These are phyloP conservation scores for Diaporthe ampelina DNA, from an alignment of 2,329 filamentous ascomycete species.

Conservation along the genomic window DNA sequence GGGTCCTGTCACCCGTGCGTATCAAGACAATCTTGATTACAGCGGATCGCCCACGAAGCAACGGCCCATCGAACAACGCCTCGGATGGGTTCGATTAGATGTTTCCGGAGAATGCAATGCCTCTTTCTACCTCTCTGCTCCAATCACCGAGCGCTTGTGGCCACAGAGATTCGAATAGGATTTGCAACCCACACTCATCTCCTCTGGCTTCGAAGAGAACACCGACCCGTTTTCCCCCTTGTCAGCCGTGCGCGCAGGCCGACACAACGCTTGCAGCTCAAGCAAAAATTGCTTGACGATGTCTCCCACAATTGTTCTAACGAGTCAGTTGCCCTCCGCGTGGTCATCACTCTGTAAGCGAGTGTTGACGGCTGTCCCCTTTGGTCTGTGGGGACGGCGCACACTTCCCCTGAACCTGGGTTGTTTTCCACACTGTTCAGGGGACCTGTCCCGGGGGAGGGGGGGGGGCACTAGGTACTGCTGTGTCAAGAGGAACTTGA, in stretches of 20 bases:
- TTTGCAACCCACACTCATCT: background rate
- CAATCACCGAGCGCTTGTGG: background rate
- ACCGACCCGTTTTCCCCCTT: too few species aligned
- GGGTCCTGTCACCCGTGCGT: conserved; percentile 24
- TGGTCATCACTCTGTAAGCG: conserved; percentile 3
- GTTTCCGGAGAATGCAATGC: too few species aligned
- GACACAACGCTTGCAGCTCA: background rate
- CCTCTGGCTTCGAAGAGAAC: background rate
- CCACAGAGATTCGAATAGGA: background rate
- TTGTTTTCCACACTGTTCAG: conserved; percentile 19
- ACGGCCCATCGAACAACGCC: background rate
- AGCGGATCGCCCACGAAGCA: background rate
- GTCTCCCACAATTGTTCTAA: background rate
- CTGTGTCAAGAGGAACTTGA: background rate
- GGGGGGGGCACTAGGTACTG: background rate
- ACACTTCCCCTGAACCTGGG: conserved; percentile 29
- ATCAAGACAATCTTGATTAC: conserved; percentile 29
- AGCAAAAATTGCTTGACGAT: background rate
- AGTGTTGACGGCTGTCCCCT: conserved; percentile 14
- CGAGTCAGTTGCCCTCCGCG: conserved; percentile 9
- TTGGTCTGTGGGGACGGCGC: conserved; percentile 24
- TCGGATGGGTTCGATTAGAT: background rate
- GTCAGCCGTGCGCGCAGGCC: background rate
- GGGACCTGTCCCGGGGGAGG: background rate
- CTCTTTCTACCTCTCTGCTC: background rate